Base-by-base conservation (phyloP, 371 early-diverging fungal genomes). In the Actinomucor elegans region DNA sequence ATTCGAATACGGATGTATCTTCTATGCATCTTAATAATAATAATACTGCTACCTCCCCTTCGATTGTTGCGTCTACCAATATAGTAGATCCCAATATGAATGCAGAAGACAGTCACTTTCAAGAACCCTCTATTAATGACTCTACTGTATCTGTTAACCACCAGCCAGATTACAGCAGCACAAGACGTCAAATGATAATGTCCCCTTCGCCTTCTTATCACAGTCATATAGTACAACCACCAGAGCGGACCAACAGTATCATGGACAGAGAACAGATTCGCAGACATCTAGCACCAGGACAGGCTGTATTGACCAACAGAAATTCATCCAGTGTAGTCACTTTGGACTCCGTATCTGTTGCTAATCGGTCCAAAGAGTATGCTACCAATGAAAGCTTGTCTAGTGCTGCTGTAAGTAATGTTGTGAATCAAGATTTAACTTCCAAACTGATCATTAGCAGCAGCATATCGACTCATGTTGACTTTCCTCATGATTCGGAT, bases 401-500 rank as follows among this genome's bases (percentile, higher is more conserved):
- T 11, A 28, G 31, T 5, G 37, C 36, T 3, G 32, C 34, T 4
- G 4, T 40, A n/a, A 31, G 3, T 21, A 23, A 41, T 21, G 26
- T 41, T 11, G 17, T 15, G n/a, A 46, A 31, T 3, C 21, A 33
- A 4, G n/a, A 15, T 9, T 41, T 24, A 4, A 29, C n/a, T 10
- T 47, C 28, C 21, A n/a, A n/a, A n/a, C n/a, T n/a, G n/a, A n/a
- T n/a, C n/a, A n/a, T n/a, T n/a, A n/a, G n/a, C n/a, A n/a, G n/a
- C n/a, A n/a, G n/a, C n/a, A n/a, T n/a, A n/a, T 28, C 45, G 5
- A 24, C 47, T 15, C 38, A 56, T 24, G 21, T 56, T 5, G 57
- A 61, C 5, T 56, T 61, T 18, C 57, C 62, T 52, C 62, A 56
- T 56, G 62, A 61, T 42, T 61, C 57, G 8, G 62, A 61, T 26